Evolutionary conservation across 2,329 filamentous ascomycete species (phyloP).

Genomic region (Colletotrichum sp.): DNA sequence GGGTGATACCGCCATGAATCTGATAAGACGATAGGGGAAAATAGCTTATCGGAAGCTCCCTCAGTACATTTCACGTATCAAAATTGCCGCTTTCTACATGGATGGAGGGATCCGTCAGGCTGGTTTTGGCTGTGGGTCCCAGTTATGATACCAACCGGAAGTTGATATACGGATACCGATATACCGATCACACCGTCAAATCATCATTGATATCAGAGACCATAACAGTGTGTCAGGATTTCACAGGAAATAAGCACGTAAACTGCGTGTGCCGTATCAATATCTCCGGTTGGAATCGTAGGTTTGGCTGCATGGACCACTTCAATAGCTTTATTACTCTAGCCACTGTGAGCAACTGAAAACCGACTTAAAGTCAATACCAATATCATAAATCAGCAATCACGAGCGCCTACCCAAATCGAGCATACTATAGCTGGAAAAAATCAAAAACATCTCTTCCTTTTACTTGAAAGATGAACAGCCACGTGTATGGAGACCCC

Average conservation of each 20-base stretch:
- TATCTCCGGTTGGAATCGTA: not conserved
- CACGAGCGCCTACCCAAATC: not conserved
- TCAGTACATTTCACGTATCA: not conserved
- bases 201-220: not conserved
- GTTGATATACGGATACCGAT: not conserved
- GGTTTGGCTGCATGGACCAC: not conserved
- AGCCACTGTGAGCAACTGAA: not conserved
- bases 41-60: not conserved
- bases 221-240: not conserved
- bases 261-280: not conserved
- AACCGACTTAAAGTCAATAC: not conserved
- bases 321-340: not conserved
- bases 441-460: not conserved
- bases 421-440: fast-evolving
- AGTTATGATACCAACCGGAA: not conserved
- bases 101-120: not conserved
- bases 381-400: not conserved
- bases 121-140: not conserved
- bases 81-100: not conserved
- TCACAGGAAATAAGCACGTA: not conserved
- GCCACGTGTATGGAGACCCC: not conserved
- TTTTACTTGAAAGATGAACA: not conserved
- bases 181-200: no score
- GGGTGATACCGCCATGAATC: not conserved
- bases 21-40: not conserved